Evolutionary conservation across 768 basidiomycete genomes (phyloP).

Genomic region (Clavaria fumosa): DNA sequence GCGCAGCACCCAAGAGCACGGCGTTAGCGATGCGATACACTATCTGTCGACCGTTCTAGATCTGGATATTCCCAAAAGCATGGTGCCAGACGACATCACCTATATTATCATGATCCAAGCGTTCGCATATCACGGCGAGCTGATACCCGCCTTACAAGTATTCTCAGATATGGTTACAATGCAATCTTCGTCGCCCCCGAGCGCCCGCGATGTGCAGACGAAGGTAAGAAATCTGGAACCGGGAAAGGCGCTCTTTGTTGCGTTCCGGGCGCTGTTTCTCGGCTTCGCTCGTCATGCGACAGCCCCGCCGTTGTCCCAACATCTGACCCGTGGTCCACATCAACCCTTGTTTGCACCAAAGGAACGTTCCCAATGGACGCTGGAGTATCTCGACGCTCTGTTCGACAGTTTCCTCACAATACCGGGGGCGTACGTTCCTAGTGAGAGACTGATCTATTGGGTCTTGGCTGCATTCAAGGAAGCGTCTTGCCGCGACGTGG

Average conservation of each 20-base stretch:
- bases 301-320: conserved; percentile 8
- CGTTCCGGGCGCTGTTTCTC: conserved; percentile 61
- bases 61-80: conserved; percentile 25
- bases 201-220: no score
- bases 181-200: no score
- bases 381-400: conserved; percentile 37
- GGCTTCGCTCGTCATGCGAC: conserved; percentile 54
- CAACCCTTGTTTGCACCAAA: no score
- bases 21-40: conserved; percentile 19
- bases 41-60: conserved; percentile 29
- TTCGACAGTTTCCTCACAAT: conserved; percentile 51
- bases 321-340: background rate
- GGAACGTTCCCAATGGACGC: conserved; percentile 33
- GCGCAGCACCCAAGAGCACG: conserved; percentile 17
- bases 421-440: conserved; percentile 22
- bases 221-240: no score
- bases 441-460: conserved; percentile 46
- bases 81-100: conserved; percentile 49
- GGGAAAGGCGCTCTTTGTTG: no score
- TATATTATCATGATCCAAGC: conserved; percentile 56
- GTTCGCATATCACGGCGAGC: conserved; percentile 56
- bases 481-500: conserved; percentile 36
- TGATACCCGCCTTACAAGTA: conserved; percentile 35
- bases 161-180: conserved; percentile 61
- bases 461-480: conserved; percentile 49